Evolutionary conservation across 108 stramenopile genomes (phyloP).

Genomic region (Fragilaria crotonensis): DNA sequence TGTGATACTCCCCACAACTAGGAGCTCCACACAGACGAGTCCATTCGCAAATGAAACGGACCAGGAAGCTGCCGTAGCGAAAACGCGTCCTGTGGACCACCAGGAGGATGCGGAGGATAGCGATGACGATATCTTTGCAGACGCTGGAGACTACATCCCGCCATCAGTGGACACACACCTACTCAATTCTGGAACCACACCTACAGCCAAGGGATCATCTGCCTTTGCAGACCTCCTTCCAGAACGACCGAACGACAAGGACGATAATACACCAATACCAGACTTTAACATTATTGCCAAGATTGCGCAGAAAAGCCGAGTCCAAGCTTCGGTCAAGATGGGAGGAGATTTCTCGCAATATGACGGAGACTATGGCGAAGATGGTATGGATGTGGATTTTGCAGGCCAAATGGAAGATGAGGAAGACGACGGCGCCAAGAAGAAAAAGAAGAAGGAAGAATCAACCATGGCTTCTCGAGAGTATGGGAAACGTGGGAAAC

Average conservation of each 20-base stretch:
- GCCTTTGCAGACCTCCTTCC: neutral
- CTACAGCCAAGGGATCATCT: conserved; percentile 1
- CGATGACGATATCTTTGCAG: conserved; percentile 70
- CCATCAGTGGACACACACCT: conserved; percentile 4
- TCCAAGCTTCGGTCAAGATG: conserved; percentile 15
- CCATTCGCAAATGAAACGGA: too few relatives aligned
- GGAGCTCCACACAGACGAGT: neutral
- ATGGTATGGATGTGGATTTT: conserved; percentile 46
- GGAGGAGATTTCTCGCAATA: conserved; percentile 33
- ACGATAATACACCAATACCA: neutral
- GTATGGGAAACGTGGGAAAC: too few relatives aligned
- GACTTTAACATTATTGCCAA: conserved; percentile 9
- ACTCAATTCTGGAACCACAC: conserved; percentile 6
- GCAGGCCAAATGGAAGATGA: conserved; percentile 28
- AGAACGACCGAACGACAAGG: conserved; percentile 1
- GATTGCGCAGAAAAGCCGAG: conserved; percentile 10
- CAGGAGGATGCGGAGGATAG: conserved; percentile 9
- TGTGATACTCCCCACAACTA: neutral
- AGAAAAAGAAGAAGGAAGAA: conserved; percentile 7
- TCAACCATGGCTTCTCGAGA: too few relatives aligned
- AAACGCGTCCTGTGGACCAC: neutral
- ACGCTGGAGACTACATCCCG: conserved; percentile 50
- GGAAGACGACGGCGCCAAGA: conserved; percentile 1
- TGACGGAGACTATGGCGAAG: conserved; percentile 45
- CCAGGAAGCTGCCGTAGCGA: too few relatives aligned